Evolutionary conservation across 2,329 filamentous ascomycete species (phyloP).

Genomic region (Chrysoporthe austroafricana): DNA sequence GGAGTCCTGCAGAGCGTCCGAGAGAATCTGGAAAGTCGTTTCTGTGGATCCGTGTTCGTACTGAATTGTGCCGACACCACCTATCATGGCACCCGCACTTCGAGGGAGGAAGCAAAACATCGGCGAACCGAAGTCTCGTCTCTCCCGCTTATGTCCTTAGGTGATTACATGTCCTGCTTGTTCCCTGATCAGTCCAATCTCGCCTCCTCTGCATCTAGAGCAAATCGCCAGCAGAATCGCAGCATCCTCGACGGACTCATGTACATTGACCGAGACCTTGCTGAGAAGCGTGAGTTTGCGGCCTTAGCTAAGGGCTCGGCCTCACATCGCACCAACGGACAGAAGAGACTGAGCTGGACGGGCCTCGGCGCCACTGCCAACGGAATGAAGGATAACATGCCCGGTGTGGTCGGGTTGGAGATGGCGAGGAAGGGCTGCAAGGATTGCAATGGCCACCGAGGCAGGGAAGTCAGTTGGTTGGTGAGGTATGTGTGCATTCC

Average conservation of each 20-base stretch:
- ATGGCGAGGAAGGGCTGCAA: conserved; percentile 40
- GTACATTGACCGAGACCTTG: conserved; percentile 44
- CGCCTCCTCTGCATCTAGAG: conserved; percentile 29
- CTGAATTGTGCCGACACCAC: conserved; percentile 32
- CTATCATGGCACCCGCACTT: not conserved
- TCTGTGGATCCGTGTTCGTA: conserved; percentile 45
- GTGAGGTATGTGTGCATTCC: conserved; percentile 32
- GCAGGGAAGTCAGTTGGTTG: conserved; percentile 40
- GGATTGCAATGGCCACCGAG: conserved; percentile 39
- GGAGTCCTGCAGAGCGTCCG: conserved; percentile 43
- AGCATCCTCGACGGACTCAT: conserved; percentile 41
- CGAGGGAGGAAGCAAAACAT: conserved; percentile 3
- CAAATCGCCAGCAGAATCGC: conserved; percentile 17
- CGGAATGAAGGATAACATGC: conserved; percentile 37
- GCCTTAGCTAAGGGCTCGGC: conserved; percentile 42
- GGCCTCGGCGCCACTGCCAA: conserved; percentile 41
- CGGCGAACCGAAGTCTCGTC: not conserved
- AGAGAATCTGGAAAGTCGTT: conserved; percentile 42
- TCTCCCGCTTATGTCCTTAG: conserved; percentile 33
- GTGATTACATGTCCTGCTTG: conserved; percentile 43
- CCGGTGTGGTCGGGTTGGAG: conserved; percentile 41
- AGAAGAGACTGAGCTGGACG: conserved; percentile 46
- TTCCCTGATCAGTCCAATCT: conserved; percentile 38
- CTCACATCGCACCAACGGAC: conserved; percentile 29
- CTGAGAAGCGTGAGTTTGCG: conserved; percentile 47